Evolutionary conservation across 768 basidiomycete species (phyloP), one percentile per base, ranked within the genome.

Genomic region (Lactarius deliciosus): DNA sequence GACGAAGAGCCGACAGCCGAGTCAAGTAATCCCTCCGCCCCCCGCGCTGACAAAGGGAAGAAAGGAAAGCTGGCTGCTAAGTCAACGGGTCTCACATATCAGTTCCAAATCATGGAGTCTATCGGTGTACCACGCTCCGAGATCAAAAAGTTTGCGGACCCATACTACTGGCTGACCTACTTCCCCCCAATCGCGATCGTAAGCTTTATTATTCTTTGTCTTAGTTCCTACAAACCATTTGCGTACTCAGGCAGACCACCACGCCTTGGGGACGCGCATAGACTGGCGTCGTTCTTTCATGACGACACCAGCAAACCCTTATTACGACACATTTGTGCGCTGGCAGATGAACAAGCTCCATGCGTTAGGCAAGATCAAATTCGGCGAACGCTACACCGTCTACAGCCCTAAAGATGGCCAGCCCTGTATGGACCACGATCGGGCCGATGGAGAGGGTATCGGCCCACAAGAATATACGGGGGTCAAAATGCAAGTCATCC

Each of bases 341-440:
- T 99, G 97, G 97, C 97, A 99, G 75, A 88, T 94, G 77, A 98
- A 96, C 82, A 94, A 92, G 75, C 83, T 98, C 10, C 83, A 93
- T 77, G 81, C 80, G 53, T 81, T 94, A 57, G 90, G 91, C 40
- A 96, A 95, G 79, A 93, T 99, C 82, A 97, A 96, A 78, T 99
- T 98, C 74, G 97, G 97, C 58, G 92, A 97, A 78, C 89, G 97
- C 54, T 96, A 98, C 77, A 99, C 97, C 16, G 93, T 99, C 74
- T 99, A 97, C 83, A 96, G 93, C 70, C 94, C 95, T 2, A 98
- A 98, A 77, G 97, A 99, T 72, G 96, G 95, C 2, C 97, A 98
- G 74, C 96, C 97, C 0, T 99, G 97, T 75, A 98, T 99, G 97
- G 97, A 99, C 77, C 97, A 99, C 79, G 97, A 99, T 77, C 90